A percentile compares a stretch with the other conserved stretches of the same genome.
phyloP scores from a whole-genome alignment of 2,329 filamentous ascomycete species.

The Monilinia vaccinii-corymbosi region DNA sequence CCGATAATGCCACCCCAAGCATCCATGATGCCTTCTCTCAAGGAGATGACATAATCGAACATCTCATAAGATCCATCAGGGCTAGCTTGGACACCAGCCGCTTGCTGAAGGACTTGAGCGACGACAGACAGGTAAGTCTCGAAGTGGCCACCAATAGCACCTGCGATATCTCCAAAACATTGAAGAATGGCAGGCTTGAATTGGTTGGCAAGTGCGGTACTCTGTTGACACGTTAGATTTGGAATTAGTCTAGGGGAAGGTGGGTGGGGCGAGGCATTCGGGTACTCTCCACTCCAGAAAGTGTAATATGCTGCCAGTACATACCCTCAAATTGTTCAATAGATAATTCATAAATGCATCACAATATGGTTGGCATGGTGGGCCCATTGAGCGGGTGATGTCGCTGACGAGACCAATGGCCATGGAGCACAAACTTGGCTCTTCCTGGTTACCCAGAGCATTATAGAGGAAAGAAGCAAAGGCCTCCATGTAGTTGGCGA shows the following conservation, averaged over 20 bases:
- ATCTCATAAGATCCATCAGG: constrained; percentile 85
- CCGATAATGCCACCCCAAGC: constrained; percentile 96
- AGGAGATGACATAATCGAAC: constrained; percentile 89
- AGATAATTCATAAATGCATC: constrained; percentile 98
- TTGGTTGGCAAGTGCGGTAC: constrained; percentile 80
- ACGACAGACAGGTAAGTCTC: constrained; percentile 90
- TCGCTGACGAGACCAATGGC: constrained; percentile 96
- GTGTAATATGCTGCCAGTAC: constrained; percentile 26
- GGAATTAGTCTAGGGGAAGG: neutral
- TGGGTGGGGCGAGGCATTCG: neutral
- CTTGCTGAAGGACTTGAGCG: constrained; percentile 88
- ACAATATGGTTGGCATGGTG: constrained; percentile 88
- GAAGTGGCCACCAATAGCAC: constrained; percentile 84
- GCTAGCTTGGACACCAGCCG: constrained; percentile 69
- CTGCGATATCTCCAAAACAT: constrained; percentile 95
- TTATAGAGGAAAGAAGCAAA: constrained; percentile 91
- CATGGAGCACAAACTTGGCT: constrained; percentile 89
- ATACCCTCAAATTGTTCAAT: constrained; percentile 77
- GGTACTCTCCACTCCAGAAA: neutral
- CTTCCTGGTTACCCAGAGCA: constrained; percentile 90
- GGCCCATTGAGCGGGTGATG: constrained; percentile 83
- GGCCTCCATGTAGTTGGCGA: constrained; percentile 94
- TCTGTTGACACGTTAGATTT: constrained; percentile 38
- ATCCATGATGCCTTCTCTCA: constrained; percentile 97
- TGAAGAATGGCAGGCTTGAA: constrained; percentile 98